Base-by-base conservation (phyloP, 768 basidiomycete genomes). In the Rhodotorula paludigena region DNA sequence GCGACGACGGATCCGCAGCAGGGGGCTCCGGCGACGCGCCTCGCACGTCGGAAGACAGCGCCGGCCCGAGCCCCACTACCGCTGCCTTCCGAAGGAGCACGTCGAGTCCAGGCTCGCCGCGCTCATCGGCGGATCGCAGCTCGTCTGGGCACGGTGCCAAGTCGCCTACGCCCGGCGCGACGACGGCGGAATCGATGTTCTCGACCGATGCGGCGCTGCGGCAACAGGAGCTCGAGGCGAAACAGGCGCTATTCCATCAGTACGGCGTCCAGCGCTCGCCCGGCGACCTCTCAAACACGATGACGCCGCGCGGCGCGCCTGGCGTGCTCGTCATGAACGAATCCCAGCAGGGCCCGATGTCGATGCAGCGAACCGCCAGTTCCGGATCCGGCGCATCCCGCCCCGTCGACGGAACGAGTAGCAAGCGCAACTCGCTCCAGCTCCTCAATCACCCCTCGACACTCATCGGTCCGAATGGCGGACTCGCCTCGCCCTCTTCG, bases 1-100 rank as follows among this genome's bases (percentile, higher is more conserved):
- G 85, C 57, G 86, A 3, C 39, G 80, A 69, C n/a, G 70, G 60
- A 20, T 60, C 20, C 25, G 36, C 15, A 71, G n/a, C n/a, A n/a
- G n/a, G 51, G 33, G 6, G 33, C 36, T 2, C 36, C 21, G 25
- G 25, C 18, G 71, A 64, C n/a, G 65, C 63, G n/a, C n/a, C 28
- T 72, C 74, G 66, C 32, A 71, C 61, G 18, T 59, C 64, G 38
- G 72, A 71, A 59, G 73, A 73, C 6, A 66, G 74, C 57, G 44
- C 51, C 57, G n/a, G 63, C 25, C 36, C 23, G 12, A 60, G 60
- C 36, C 49, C 60, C 38, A 60, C 64, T 12, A 36, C 52, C 14
- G 30, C 28, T 4, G 6, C 20, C 7, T 36, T 48, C 35, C 38
- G 39, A 23, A 28, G 58, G 23, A 62, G 39, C 35, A 53, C 59